These are phyloP conservation scores for Aspergillus phoenicis DNA, from an alignment of 2,329 filamentous ascomycete species.

Conservation along the genomic window DNA sequence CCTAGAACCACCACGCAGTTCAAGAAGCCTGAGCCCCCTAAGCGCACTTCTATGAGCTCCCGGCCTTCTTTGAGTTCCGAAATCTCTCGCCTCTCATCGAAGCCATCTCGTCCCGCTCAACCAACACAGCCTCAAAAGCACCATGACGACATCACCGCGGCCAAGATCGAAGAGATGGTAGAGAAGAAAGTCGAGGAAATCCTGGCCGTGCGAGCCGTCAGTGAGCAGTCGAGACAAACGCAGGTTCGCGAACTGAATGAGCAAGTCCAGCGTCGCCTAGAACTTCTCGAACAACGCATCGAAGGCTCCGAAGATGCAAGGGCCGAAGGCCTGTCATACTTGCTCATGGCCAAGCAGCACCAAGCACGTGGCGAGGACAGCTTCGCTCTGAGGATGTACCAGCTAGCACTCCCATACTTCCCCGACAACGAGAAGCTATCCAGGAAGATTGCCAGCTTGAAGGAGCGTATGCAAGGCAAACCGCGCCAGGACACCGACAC, in stretches of 20 bases:
- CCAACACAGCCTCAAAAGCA: constrained; percentile 30
- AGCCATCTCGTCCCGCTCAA: constrained; percentile 45
- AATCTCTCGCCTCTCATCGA: constrained; percentile 49
- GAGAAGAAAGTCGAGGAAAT: constrained; percentile 91
- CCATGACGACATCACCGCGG: constrained; percentile 63
- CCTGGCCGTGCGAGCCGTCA: constrained; percentile 70
- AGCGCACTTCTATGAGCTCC: constrained; percentile 47
- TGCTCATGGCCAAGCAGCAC: constrained; percentile 90
- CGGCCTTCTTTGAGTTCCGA: constrained; percentile 39
- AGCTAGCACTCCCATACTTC: constrained; percentile 80
- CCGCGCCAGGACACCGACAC: constrained; percentile 19
- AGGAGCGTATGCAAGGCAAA: constrained; percentile 51
- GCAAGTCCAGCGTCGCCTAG: constrained; percentile 76
- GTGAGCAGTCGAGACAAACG: constrained; percentile 54
- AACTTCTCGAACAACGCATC: constrained; percentile 83
- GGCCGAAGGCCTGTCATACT: constrained; percentile 78
- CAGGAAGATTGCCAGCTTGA: constrained; percentile 57
- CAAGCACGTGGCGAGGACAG: constrained; percentile 79
- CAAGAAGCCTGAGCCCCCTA: constrained; percentile 46
- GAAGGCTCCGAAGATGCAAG: constrained; percentile 74
- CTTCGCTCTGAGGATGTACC: constrained; percentile 81
- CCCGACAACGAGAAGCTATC: constrained; percentile 78
- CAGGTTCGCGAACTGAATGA: constrained; percentile 65
- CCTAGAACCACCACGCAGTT: constrained; percentile 48
- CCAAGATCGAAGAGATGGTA: constrained; percentile 85